Base-by-base conservation (phyloP, 2,329 filamentous ascomycete species). In the Fusarium paranaense region DNA sequence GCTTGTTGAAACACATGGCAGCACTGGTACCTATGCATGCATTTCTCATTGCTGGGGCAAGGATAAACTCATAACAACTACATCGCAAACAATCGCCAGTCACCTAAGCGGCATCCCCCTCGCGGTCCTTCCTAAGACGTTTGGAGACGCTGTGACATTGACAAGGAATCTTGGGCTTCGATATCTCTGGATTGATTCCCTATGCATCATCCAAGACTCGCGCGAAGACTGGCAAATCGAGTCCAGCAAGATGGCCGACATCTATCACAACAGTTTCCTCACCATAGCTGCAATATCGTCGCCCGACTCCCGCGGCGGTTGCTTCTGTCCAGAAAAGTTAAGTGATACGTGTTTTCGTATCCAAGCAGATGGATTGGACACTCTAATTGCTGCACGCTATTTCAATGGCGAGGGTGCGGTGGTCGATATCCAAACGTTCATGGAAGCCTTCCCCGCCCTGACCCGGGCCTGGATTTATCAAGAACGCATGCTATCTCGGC, bases 151-250 rank as follows among this genome's bases (percentile, higher is more conserved):
- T 11, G 58, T 69, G 13, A 18, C 9, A 7, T 20, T 66, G 2
- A 20, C 33, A 7, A 61, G 62, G 2, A 63, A 50, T 18, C 64
- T 75, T 20, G 47, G 57, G 5, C 32, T 70, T 3, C 62, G 42
- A n/a, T 75, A 75, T 42, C 42, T 75, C 4, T 64, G 62, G 62
- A 70, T 71, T 5, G 73, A 75, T 50, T 66, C 58, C 1, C 47
- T 75, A 4, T 75, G 73, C 57, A 72, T 75, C 42, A 64, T 75
- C 9, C 71, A 75, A 33, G 62, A 72, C 33, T 62, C 61, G 6
- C 7, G 10, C 4, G 25, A 56, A 2, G 63, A 66, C 32, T 69
- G 67, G 67, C 14, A 35, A 2, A 50, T 42, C 14, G 64, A 70
- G 32, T 60, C 59, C 3, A 33, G 32, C 6, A 54, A 62, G 18